phyloP scores from a whole-genome alignment of 805 yeast species.

The Metschnikowia anglica region DNA sequence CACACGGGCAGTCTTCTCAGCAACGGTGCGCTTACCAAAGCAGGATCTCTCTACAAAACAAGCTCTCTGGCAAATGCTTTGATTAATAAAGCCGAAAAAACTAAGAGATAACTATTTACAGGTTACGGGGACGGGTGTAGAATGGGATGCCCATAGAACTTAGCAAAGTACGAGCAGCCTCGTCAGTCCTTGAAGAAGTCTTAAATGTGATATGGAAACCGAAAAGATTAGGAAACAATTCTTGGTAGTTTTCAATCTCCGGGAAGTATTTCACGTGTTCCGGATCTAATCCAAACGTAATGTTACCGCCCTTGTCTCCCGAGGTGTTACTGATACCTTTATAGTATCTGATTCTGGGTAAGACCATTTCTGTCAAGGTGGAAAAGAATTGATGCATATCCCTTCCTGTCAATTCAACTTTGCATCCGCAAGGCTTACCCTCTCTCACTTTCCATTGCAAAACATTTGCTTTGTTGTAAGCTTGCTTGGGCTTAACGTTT shows the following conservation, averaged over 20 bases:
- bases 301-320: conserved; percentile 85
- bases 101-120: conserved; percentile 10
- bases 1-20: neutral
- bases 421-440: conserved; percentile 91
- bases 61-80: conserved; percentile 1
- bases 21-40: neutral
- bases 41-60: neutral
- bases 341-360: conserved; percentile 90
- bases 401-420: conserved; percentile 70
- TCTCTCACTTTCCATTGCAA: conserved; percentile 84
- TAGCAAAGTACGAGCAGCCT: conserved; percentile 81
- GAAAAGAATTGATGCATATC: conserved; percentile 82
- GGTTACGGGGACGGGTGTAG: conserved; percentile 25
- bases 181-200: conserved; percentile 87
- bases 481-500: conserved; percentile 75
- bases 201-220: conserved; percentile 84
- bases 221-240: conserved; percentile 81
- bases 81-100: neutral
- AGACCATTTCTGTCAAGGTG: conserved; percentile 86
- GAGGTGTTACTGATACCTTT: conserved; percentile 70
- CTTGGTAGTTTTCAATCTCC: conserved; percentile 87
- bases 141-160: conserved; percentile 85
- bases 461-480: conserved; percentile 75
- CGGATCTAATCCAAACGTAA: conserved; percentile 78
- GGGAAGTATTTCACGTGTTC: conserved; percentile 85